Conservation (phyloP, 1,139 yeast genomes). For the Diutina sp. region DNA sequence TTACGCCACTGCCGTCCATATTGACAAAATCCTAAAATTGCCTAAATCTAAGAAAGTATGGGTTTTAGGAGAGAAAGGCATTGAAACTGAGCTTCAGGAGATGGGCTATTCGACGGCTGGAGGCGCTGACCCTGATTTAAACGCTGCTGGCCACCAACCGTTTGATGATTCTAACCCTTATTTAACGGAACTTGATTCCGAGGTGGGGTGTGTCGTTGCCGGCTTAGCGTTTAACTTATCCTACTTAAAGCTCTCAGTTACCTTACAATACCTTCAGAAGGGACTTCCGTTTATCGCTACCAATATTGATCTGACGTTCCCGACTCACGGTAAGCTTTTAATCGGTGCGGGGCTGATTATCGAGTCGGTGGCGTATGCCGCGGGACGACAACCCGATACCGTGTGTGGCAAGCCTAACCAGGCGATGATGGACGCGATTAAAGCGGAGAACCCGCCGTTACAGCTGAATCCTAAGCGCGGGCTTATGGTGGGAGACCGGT, state of each 20-base stretch:
- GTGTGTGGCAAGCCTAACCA: constrained; percentile 83
- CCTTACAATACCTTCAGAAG: constrained; percentile 61
- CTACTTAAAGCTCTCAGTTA: constrained; percentile 69
- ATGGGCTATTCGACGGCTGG: constrained; percentile 15
- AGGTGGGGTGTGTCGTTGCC: constrained; percentile 79
- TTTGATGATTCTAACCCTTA: background rate
- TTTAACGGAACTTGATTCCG: constrained; percentile 37
- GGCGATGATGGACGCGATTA: constrained; percentile 84
- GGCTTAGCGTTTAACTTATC: constrained; percentile 72
- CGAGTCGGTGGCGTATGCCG: constrained; percentile 62
- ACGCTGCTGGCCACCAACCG: background rate
- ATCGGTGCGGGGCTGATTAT: constrained; percentile 96
- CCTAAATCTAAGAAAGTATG: constrained; percentile 47
- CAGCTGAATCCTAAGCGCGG: constrained; percentile 47
- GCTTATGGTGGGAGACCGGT: constrained; percentile 90
- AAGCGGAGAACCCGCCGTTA: constrained; percentile 42
- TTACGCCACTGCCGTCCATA: constrained; percentile 81
- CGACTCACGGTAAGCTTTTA: constrained; percentile 69
- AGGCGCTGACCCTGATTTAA: background rate
- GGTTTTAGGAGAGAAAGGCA: constrained; percentile 35
- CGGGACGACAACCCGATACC: constrained; percentile 58
- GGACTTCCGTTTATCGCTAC: constrained; percentile 78
- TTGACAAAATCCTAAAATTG: constrained; percentile 61
- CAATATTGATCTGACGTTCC: constrained; percentile 92
- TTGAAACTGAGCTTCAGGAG: constrained; percentile 11